Percentiles rank a stretch among this genome's conserved stretches.
phyloP scores from a whole-genome alignment of 2,329 filamentous ascomycete species.

The Gnomoniopsis sp. region DNA sequence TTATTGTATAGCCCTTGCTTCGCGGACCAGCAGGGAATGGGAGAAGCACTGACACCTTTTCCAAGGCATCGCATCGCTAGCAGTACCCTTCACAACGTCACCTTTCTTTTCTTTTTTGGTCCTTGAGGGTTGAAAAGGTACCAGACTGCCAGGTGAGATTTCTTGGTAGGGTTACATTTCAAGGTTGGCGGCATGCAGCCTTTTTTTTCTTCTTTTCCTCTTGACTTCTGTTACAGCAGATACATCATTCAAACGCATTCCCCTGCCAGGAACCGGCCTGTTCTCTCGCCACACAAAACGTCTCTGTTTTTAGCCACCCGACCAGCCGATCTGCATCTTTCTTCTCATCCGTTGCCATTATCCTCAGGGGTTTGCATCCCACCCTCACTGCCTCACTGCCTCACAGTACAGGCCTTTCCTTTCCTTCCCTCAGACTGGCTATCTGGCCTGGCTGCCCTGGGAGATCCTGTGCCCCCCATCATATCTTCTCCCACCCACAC shows the following conservation, averaged over 20 bases:
- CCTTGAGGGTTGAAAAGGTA: background rate
- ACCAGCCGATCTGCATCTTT: background rate
- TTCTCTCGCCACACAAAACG: background rate
- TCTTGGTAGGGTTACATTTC: background rate
- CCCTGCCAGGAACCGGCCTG: background rate
- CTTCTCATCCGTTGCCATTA: background rate
- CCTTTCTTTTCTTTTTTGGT: background rate
- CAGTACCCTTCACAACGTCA: background rate
- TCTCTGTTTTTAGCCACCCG: slow-evolving; percentile 4
- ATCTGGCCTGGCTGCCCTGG: background rate
- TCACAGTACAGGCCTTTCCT: no score
- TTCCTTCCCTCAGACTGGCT: background rate
- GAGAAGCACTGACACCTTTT: background rate
- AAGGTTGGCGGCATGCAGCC: background rate
- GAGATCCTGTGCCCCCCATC: background rate
- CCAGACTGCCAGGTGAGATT: background rate
- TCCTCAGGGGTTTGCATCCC: background rate
- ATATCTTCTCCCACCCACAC: background rate
- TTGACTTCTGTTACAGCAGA: background rate
- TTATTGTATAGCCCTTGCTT: no score
- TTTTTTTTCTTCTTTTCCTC: background rate
- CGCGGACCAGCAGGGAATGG: no score
- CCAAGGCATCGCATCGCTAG: background rate
- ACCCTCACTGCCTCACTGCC: no score
- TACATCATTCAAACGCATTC: background rate